A percentile compares a stretch with the other conserved stretches of the same genome.
These are phyloP conservation scores for Cyberlindnera subsufficiens DNA, from an alignment of 805 yeast genomes.

Conservation along the genomic window DNA sequence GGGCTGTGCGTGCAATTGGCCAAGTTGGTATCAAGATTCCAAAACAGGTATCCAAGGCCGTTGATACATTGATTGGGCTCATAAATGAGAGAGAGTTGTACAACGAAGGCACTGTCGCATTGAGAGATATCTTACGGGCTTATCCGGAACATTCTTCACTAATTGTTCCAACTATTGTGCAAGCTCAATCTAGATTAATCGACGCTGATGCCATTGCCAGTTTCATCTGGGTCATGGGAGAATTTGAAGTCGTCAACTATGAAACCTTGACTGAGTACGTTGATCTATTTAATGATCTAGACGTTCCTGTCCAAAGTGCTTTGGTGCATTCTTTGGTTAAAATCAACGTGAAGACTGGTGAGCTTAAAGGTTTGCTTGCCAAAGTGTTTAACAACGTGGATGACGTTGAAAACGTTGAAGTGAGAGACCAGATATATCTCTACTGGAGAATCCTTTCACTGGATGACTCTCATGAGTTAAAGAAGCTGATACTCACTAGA, in stretches of 20 bases:
- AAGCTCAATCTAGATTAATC: constrained; percentile 41
- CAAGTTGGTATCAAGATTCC: constrained; percentile 64
- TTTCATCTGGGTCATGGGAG: constrained; percentile 69
- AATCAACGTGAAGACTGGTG: constrained; percentile 39
- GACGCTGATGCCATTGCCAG: constrained; percentile 44
- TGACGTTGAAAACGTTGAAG: constrained; percentile 66
- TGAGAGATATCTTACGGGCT: constrained; percentile 62
- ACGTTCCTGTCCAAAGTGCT: constrained; percentile 53
- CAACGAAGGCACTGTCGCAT: constrained; percentile 55
- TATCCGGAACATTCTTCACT: constrained; percentile 48
- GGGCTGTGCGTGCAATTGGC: constrained; percentile 62
- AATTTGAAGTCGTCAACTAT: constrained; percentile 55
- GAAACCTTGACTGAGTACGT: constrained; percentile 40
- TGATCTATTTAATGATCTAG: constrained; percentile 51
- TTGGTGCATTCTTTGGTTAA: constrained; percentile 59
- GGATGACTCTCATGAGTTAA: constrained; percentile 29
- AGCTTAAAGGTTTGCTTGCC: constrained; percentile 41
- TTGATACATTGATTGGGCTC: constrained; percentile 54
- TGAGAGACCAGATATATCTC: constrained; percentile 72
- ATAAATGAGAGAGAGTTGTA: constrained; percentile 60
- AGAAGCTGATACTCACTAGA: constrained; percentile 49
- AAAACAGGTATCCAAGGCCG: constrained; percentile 44
- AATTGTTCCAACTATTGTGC: constrained; percentile 48
- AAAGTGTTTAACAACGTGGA: constrained; percentile 59
- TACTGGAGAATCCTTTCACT: constrained; percentile 73